phyloP scores from a whole-genome alignment of 805 yeast species.

The Kodamaea kaohsiungensis region DNA sequence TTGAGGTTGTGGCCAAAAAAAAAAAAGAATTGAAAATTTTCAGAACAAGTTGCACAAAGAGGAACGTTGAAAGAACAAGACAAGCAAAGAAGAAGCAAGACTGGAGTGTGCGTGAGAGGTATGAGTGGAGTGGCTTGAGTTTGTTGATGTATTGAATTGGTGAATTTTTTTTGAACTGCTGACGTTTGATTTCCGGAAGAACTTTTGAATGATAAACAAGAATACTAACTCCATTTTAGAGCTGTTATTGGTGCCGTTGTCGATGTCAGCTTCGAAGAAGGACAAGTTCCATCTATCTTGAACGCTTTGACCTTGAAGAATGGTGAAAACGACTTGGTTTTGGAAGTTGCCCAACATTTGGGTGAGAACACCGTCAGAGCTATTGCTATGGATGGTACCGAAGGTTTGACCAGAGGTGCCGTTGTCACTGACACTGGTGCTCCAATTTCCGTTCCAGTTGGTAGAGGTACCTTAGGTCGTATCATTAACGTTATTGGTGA shows the following conservation, averaged over 20 bases:
- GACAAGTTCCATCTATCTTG: slow-evolving; percentile 94
- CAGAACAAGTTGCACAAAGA: neutral
- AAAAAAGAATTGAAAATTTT: neutral
- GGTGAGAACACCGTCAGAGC: slow-evolving; percentile 99
- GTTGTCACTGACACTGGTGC: slow-evolving; percentile 92
- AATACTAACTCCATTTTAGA: slow-evolving; percentile 49
- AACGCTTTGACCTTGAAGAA: slow-evolving; percentile 92
- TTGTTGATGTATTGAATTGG: neutral
- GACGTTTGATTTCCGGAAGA: neutral
- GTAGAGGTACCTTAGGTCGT: slow-evolving; percentile 98
- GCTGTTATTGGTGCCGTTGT: slow-evolving; percentile 99
- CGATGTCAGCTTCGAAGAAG: slow-evolving; percentile 98
- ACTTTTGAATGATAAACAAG: slow-evolving; percentile 1
- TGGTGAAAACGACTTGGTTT: slow-evolving; percentile 76
- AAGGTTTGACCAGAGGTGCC: slow-evolving; percentile 99
- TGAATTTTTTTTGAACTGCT: neutral
- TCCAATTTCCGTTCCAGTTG: slow-evolving; percentile 98
- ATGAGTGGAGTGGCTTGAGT: neutral
- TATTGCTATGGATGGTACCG: slow-evolving; percentile 99
- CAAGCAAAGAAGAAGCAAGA: neutral
- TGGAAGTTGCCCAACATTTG: slow-evolving; percentile 99
- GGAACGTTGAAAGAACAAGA: neutral
- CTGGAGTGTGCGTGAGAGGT: neutral
- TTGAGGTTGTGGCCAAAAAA: neutral
- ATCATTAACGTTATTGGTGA: slow-evolving; percentile 98